Base-by-base conservation (phyloP, 371 early-diverging fungal species). In the Circinella minor region DNA sequence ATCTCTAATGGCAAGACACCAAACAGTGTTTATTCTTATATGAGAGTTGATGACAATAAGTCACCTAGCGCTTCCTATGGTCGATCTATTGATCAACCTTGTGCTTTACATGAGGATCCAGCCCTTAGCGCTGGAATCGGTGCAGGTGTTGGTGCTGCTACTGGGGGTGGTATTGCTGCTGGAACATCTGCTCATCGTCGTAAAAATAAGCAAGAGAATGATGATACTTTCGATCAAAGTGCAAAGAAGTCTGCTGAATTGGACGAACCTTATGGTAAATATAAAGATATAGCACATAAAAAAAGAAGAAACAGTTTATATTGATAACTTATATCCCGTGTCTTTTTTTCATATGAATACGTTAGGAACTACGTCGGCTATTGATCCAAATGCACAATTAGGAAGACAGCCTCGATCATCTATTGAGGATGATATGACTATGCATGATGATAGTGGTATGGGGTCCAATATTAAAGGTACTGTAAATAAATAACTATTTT, bases 101-200 rank as follows among this genome's bases (percentile, higher is more conserved):
- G 57, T 34, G 34, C 57, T 34, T 57, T 4, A 4, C 34, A 20
- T 27, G 47, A 63, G 37, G 17, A 17, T n/a, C 37, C 65, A 36
- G 37, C 27, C 11, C 6, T n/a, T 36, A 51, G 48, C 6, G 64
- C 64, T 49, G 65, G 46, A 36, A 15, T 43, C 1, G 66, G 66
- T 11, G 66, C 66, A 15, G 65, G 36, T 20, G 27, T 20, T 18
- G 66, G 55, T n/a, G 66, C 36, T 38, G 17, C 55, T 36, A 15
- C 60, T 20, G 34, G 38, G 27, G 27, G 27, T 27, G 27, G 27
- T 27, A 27, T 27, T 38, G 17, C 18, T 34, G 38, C 13, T 5
- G 61, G 38, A 15, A 9, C 61, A 17, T 6, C 7, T 15, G n/a
- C 38, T 38, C 14, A 36, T 17, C 36, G n/a, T 6, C 27, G 36